Evolutionary conservation across 2,329 filamentous ascomycete species (phyloP), one percentile per base, ranked within the genome.

Genomic region (Fusarium austroafricanum): DNA sequence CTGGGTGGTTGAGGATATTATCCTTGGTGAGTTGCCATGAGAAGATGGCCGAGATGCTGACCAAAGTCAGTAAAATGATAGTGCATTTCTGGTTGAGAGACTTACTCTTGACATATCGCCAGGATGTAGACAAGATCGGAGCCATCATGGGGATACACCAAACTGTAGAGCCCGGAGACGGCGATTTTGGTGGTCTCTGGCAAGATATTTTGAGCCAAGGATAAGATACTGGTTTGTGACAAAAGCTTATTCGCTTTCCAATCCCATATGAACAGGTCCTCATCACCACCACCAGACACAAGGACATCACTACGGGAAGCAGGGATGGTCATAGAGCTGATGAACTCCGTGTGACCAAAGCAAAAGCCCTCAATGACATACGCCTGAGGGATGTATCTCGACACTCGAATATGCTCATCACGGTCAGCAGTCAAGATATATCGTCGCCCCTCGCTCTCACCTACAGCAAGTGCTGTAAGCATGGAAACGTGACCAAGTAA

Each of bases 401-500:
- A 97, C 20, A 97, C 84, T 37, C 96, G 91, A 74, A 99, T 95
- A 79, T 99, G 96, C 68, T 89, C 83, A 75, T 88, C 86, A 14
- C 86, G 82, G 66, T 88, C 84, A 8, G 81, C 82, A 0, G 87
- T 87, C 69, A 89, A 68, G 74, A 89, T 86, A 69, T 87, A 87
- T 17, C 77, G 78, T 28, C 77, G 76, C 23, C 71, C 77, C 61
- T 70, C 80, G 65, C 68, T 83, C 76, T 74, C 81, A 8, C 83
- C 84, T 40, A 88, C 83, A 4, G 83, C 79, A 51, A 97, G 77
- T 73, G 93, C 90, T 2, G 94, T 97, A 49, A 99, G 87, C 88
- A 98, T 92, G 1, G 95, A 97, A 15, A 99, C 96, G 79, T 99
- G 96, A 14, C 96, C 96, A 1, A 99, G 87, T 10, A 97, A 83